These are phyloP conservation scores for Suhomyces tanzawaensis DNA, from an alignment of 805 yeast species.

Conservation along the genomic window DNA sequence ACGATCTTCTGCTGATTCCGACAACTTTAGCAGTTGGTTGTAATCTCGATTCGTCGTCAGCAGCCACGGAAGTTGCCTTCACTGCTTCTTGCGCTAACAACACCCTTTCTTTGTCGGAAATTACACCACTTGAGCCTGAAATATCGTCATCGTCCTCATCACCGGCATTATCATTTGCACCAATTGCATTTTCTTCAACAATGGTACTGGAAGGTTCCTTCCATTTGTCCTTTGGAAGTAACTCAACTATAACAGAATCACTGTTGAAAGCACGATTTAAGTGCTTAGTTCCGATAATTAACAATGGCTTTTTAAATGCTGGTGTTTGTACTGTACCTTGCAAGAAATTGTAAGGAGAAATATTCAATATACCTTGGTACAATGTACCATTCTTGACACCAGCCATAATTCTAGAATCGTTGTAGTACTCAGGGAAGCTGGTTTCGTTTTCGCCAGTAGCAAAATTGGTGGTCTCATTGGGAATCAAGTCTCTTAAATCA, in stretches of 20 bases:
- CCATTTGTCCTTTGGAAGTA: conserved; percentile 86
- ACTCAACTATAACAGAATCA: conserved; percentile 86
- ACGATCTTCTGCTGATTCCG: conserved; percentile 82
- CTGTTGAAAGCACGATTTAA: conserved; percentile 90
- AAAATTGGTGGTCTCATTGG: conserved; percentile 48
- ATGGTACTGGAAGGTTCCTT: conserved; percentile 77
- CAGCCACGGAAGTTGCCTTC: conserved; percentile 46
- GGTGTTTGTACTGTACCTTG: conserved; percentile 79
- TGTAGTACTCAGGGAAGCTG: conserved; percentile 72
- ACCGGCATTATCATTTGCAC: conserved; percentile 59
- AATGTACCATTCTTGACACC: conserved; percentile 86
- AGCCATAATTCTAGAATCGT: conserved; percentile 81
- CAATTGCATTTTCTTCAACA: conserved; percentile 68
- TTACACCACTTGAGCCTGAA: conserved; percentile 25
- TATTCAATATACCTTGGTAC: conserved; percentile 78
- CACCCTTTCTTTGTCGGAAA: conserved; percentile 69
- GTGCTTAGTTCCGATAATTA: conserved; percentile 78
- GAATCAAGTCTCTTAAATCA: conserved; percentile 77
- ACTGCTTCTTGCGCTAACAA: conserved; percentile 76
- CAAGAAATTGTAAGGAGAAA: conserved; percentile 81
- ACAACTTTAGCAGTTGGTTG: conserved; percentile 96
- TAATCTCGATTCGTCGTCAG: conserved; percentile 43
- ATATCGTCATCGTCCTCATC: conserved; percentile 23
- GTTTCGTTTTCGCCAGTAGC: conserved; percentile 43
- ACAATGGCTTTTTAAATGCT: conserved; percentile 75